These are phyloP conservation scores for Colletotrichum melonis DNA, from an alignment of 2,329 filamentous ascomycete species.

Conservation along the genomic window DNA sequence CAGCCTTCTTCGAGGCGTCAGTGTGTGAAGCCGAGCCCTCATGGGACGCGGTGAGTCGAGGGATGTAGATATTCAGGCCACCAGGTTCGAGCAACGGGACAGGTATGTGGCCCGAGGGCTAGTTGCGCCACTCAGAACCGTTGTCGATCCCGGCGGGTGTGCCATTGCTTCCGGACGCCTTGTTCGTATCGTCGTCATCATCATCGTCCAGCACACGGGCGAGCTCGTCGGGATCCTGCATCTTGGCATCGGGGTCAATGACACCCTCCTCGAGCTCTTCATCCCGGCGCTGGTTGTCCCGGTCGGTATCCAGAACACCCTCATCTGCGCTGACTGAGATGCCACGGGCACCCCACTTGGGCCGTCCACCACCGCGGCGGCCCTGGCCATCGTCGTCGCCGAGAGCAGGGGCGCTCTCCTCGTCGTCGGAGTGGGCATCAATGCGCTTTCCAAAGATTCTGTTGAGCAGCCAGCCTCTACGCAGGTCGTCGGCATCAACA, in stretches of 20 bases:
- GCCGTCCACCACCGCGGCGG: slow-evolving; percentile 48
- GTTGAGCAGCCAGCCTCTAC: slow-evolving; percentile 85
- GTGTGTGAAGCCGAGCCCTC: not conserved
- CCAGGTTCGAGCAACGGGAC: not conserved
- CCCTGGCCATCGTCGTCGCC: slow-evolving; percentile 45
- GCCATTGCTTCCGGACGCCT: slow-evolving; percentile 34
- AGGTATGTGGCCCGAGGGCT: not conserved
- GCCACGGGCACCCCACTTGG: slow-evolving; percentile 72
- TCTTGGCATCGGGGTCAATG: slow-evolving; percentile 72
- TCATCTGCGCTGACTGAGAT: slow-evolving; percentile 77
- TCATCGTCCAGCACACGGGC: slow-evolving; percentile 69
- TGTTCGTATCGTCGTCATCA: slow-evolving; percentile 59
- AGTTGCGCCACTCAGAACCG: slow-evolving; percentile 58
- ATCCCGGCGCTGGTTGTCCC: slow-evolving; percentile 52
- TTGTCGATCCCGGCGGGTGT: slow-evolving; percentile 52
- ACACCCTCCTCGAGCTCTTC: slow-evolving; percentile 55
- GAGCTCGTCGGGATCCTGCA: slow-evolving; percentile 75
- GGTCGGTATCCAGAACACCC: slow-evolving; percentile 63
- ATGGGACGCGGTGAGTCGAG: not conserved
- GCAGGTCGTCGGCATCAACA: slow-evolving; percentile 89
- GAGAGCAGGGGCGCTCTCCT: slow-evolving; percentile 67
- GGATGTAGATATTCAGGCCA: not conserved
- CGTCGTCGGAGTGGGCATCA: slow-evolving; percentile 65
- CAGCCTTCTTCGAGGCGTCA: not conserved
- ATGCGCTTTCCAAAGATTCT: slow-evolving; percentile 77